These are phyloP conservation scores for Hirsutella rhossiliensis DNA, from an alignment of 2,329 filamentous ascomycete species.

Conservation along the genomic window DNA sequence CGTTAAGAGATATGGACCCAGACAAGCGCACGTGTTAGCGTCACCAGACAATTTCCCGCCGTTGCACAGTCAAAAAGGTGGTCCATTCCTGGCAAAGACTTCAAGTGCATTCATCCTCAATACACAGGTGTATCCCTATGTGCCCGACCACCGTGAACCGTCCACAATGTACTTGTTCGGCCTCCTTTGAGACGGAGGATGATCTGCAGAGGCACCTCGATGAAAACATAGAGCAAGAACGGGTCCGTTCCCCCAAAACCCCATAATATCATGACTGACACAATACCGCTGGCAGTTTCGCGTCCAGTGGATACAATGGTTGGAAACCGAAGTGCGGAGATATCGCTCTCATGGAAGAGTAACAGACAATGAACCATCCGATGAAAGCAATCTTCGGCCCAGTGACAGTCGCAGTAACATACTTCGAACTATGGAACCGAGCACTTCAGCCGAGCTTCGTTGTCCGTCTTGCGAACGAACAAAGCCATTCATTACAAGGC, in stretches of 20 bases:
- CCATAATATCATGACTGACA: background rate
- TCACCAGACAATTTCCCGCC: background rate
- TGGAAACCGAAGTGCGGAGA: background rate
- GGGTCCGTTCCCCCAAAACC: background rate
- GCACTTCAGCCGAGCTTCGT: background rate
- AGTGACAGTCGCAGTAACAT: background rate
- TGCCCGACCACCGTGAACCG: background rate
- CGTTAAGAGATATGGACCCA: background rate
- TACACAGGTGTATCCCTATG: background rate
- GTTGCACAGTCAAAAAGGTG: background rate
- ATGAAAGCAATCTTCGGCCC: background rate
- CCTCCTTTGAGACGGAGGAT: background rate
- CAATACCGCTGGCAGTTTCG: background rate
- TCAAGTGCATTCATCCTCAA: background rate
- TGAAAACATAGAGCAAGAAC: background rate
- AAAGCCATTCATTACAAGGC: slow-evolving; percentile 1
- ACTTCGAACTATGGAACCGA: background rate
- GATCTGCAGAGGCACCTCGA: background rate
- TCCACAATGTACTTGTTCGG: background rate
- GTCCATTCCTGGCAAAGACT: background rate
- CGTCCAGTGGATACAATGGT: background rate
- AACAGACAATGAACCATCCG: background rate
- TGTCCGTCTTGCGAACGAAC: background rate
- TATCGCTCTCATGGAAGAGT: background rate
- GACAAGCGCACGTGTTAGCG: background rate